These are phyloP conservation scores for Amauroascus niger DNA, from an alignment of 2,329 filamentous ascomycete species.

Conservation along the genomic window DNA sequence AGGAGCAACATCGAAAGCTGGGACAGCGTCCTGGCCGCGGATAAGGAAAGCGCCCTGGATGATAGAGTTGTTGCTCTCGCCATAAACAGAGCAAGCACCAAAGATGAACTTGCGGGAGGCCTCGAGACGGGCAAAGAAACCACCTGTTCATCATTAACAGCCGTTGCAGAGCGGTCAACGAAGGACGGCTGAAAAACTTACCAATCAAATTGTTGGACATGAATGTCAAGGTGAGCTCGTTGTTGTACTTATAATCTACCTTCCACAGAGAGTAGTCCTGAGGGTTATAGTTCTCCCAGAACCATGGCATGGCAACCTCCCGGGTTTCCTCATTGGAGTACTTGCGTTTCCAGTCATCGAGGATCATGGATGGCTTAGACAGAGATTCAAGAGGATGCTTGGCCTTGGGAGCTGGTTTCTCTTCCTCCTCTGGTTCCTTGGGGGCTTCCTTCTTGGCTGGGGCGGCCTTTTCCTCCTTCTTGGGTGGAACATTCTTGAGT, in stretches of 20 bases:
- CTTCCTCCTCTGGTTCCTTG: conserved; percentile 49
- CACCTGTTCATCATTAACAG: conserved; percentile 41
- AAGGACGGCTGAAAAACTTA: conserved; percentile 26
- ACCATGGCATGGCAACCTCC: conserved; percentile 79
- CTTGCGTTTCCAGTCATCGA: conserved; percentile 98
- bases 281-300: conserved; percentile 93
- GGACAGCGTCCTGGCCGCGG: conserved; percentile 75
- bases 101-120: conserved; percentile 97
- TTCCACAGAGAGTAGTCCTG: conserved; percentile 95
- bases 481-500: conserved; percentile 63
- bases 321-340: conserved; percentile 94
- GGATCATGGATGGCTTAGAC: conserved; percentile 64
- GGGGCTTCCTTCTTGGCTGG: conserved; percentile 45
- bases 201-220: conserved; percentile 98
- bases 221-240: conserved; percentile 94
- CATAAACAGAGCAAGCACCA: conserved; percentile 81
- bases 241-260: conserved; percentile 97
- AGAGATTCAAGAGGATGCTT: conserved; percentile 93
- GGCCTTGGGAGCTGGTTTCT: conserved; percentile 65
- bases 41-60: conserved; percentile 91
- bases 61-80: conserved; percentile 75
- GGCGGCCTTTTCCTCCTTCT: conserved; percentile 51
- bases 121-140: conserved; percentile 96
- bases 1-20: conserved; percentile 92
- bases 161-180: neutral